phyloP scores from a whole-genome alignment of 2,329 filamentous ascomycete species.

The Fusarium clavum region DNA sequence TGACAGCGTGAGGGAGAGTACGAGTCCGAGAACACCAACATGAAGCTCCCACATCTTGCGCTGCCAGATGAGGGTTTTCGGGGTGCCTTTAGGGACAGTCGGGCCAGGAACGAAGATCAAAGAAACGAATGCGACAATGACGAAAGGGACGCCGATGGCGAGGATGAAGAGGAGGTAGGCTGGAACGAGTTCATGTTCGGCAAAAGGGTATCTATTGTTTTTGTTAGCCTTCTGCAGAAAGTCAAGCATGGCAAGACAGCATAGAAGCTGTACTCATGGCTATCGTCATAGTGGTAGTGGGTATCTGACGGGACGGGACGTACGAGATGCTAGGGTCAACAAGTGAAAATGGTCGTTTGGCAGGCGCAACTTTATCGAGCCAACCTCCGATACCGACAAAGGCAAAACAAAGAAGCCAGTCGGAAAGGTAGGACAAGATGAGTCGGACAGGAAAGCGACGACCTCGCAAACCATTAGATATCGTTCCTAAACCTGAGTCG shows the following conservation, averaged over 20 bases:
- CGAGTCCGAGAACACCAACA: constrained; percentile 84
- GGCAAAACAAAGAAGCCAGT: constrained; percentile 76
- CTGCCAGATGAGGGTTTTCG: constrained; percentile 75
- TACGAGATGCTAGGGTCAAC: constrained; percentile 79
- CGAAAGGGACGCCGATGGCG: constrained; percentile 71
- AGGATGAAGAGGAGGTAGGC: constrained; percentile 73
- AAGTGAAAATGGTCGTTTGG: constrained; percentile 77
- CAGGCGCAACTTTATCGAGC: constrained; percentile 71
- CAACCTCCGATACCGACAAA: constrained; percentile 68
- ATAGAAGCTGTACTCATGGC: neutral
- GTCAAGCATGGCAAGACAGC: neutral
- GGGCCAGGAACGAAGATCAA: constrained; percentile 79
- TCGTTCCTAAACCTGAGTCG: constrained; percentile 37
- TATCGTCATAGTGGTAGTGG: neutral
- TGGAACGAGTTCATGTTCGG: constrained; percentile 77
- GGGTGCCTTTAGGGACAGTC: constrained; percentile 71
- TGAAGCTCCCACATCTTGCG: constrained; percentile 94
- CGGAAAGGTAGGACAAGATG: constrained; percentile 76
- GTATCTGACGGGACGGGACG: constrained; percentile 40
- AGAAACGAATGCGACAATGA: constrained; percentile 75
- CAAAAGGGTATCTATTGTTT: constrained; percentile 72
- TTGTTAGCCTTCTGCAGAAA: constrained; percentile 7
- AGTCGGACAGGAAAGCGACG: constrained; percentile 50
- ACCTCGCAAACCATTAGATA: constrained; percentile 30
- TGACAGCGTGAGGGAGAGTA: constrained; percentile 74